These are phyloP conservation scores for Lagenidium sp. DNA, from an alignment of 352 stramenopile genomes.

Conservation along the genomic window DNA sequence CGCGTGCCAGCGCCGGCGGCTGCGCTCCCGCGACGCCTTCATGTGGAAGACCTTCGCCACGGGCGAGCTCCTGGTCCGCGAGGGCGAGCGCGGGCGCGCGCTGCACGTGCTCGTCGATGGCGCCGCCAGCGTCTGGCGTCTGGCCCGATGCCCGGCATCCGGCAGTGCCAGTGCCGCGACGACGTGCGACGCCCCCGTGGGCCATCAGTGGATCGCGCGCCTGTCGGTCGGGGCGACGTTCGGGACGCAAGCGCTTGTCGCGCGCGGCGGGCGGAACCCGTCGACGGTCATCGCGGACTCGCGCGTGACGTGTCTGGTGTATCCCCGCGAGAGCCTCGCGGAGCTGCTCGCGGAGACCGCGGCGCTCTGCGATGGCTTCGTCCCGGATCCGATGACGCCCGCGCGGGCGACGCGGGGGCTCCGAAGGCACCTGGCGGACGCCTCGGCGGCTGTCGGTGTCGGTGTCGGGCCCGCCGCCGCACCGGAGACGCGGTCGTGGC, in stretches of 20 bases:
- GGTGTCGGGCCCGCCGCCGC: background rate
- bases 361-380: constrained; percentile 1
- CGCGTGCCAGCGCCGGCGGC: too few relatives aligned
- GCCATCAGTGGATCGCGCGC: too few relatives aligned
- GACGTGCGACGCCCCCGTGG: too few relatives aligned
- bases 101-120: background rate
- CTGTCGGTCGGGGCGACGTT: too few relatives aligned
- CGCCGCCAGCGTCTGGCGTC: background rate
- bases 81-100: background rate
- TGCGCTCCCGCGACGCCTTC: too few relatives aligned
- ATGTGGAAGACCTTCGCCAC: background rate
- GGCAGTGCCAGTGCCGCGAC: background rate
- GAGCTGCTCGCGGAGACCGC: background rate
- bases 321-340: background rate
- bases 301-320: background rate
- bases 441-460: background rate
- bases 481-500: background rate
- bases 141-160: background rate
- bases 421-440: too few relatives aligned
- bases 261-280: background rate
- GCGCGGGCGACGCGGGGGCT: too few relatives aligned
- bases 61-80: background rate
- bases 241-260: too few relatives aligned
- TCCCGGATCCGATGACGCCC: too few relatives aligned
- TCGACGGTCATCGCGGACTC: background rate